Percentiles rank a stretch among this genome's conserved stretches.
Conservation (phyloP, 352 stramenopile species). For the Phytophthora brassicae region DNA sequence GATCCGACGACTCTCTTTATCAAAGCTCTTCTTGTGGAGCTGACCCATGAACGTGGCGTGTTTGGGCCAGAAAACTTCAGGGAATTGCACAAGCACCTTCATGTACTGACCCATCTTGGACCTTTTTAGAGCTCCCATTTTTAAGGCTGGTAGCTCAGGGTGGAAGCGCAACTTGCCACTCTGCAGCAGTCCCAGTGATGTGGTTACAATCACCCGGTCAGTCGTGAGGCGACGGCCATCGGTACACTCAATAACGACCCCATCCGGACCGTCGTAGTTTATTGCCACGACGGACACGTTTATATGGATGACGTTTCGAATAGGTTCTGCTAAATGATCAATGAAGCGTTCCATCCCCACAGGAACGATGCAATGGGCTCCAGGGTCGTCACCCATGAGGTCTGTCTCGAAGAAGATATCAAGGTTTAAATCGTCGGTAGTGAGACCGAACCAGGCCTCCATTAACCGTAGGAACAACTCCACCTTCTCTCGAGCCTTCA, state of each 20-base stretch:
- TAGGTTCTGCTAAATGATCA: constrained; percentile 34
- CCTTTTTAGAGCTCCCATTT: constrained; percentile 48
- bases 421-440: constrained; percentile 33
- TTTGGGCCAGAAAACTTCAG: constrained; percentile 62
- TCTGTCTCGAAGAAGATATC: constrained; percentile 35
- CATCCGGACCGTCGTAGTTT: constrained; percentile 28
- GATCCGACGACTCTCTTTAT: constrained; percentile 25
- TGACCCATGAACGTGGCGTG: constrained; percentile 52
- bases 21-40: constrained; percentile 16
- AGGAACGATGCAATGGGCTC: constrained; percentile 55
- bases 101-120: constrained; percentile 71
- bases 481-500: constrained; percentile 16
- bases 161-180: constrained; percentile 49
- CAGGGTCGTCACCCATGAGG: constrained; percentile 45
- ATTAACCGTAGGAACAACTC: constrained; percentile 39
- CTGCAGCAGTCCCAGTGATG: constrained; percentile 59
- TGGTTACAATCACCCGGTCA: constrained; percentile 56
- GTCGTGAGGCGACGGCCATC: constrained; percentile 29
- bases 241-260: constrained; percentile 41
- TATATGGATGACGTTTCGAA: constrained; percentile 40
- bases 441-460: constrained; percentile 59
- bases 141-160: constrained; percentile 45
- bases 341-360: constrained; percentile 59
- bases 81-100: constrained; percentile 76
- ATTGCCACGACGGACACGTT: constrained; percentile 36